Evolutionary conservation across 2,329 filamentous ascomycete genomes (phyloP), one percentile per base, ranked within the genome.

Genomic region (Graphilbum sp.): DNA sequence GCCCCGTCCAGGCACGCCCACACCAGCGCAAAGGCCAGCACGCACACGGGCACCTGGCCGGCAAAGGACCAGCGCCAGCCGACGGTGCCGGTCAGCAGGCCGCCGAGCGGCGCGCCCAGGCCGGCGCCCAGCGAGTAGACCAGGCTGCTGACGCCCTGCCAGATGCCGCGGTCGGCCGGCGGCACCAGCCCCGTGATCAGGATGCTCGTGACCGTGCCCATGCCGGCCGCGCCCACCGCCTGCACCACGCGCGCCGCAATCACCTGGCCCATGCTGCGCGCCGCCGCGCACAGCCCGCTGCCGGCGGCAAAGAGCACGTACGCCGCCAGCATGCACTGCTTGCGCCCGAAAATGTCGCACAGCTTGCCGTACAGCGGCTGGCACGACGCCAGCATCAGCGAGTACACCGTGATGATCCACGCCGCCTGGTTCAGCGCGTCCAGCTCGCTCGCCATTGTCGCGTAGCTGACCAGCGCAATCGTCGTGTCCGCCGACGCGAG

Each of bases 391-490:
- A 83, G 57, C 2, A 79, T 82, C 38, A 86, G 62, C 49, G 84
- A 79, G 53, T 86, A 80, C 10, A 67, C 43, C 9, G 41, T 43
- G n/a, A 79, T 79, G 41, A 86, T 78, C 80, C 81, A 86, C 37
- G 72, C 79, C 4, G 79, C 84, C 46, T 71, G 72, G 51, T 79
- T 83, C 37, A 88, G 63, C 2, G 81, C 79, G 37, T 81, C 64
- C 21, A 88, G 60, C 45, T 87, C 82, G 40, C 69, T 82, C 11
- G 80, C 81, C 48, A 88, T 87, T 44, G 69, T 73, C 36, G 78
- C 79, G 54, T 86, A 86, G n/a, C 69, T 76, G n/a, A 75, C 74
- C 35, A 87, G 72, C 23, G 82, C 75, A 38, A 87, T 72, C 0
- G 83, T 83, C 54, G 86, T 79, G 51, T 88, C 82, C 36, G 78